phyloP scores from a whole-genome alignment of 2,329 filamentous ascomycete genomes.

The Arachnomyces sp. region DNA sequence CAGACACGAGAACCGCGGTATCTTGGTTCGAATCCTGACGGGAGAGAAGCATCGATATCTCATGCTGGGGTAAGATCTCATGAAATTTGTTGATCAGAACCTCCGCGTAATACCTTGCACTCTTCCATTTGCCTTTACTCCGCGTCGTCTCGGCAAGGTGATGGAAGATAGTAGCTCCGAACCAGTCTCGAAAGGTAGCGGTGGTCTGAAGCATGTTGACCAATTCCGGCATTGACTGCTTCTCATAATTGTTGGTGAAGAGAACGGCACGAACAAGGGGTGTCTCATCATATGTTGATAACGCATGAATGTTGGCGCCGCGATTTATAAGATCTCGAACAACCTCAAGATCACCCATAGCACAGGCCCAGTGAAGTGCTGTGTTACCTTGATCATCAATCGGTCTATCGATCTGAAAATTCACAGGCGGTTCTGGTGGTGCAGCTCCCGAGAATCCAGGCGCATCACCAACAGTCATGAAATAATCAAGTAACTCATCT shows the following conservation, averaged over 20 bases:
- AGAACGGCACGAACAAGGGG: slow-evolving; percentile 90
- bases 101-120: slow-evolving; percentile 88
- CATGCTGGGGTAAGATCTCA: slow-evolving; percentile 66
- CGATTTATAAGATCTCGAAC: slow-evolving; percentile 80
- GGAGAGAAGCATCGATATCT: slow-evolving; percentile 72
- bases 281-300: slow-evolving; percentile 70
- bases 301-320: slow-evolving; percentile 63
- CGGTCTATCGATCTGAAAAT: slow-evolving; percentile 82
- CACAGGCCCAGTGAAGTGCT: slow-evolving; percentile 91
- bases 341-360: slow-evolving; percentile 92
- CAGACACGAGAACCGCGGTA: slow-evolving; percentile 80
- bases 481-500: slow-evolving; percentile 91
- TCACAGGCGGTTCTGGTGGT: slow-evolving; percentile 70
- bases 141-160: slow-evolving; percentile 86
- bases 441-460: slow-evolving; percentile 51
- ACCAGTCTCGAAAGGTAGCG: slow-evolving; percentile 69
- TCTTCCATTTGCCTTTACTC: slow-evolving; percentile 77
- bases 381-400: slow-evolving; percentile 92
- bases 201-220: slow-evolving; percentile 78
- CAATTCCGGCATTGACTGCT: slow-evolving; percentile 78
- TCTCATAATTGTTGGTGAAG: slow-evolving; percentile 96
- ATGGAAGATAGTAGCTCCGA: slow-evolving; percentile 83
- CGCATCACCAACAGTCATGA: slow-evolving; percentile 75
- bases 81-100: slow-evolving; percentile 79
- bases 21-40: slow-evolving; percentile 80